Conservation (phyloP, 2,329 filamentous ascomycete genomes). For the Aspergillus calidoustus region DNA sequence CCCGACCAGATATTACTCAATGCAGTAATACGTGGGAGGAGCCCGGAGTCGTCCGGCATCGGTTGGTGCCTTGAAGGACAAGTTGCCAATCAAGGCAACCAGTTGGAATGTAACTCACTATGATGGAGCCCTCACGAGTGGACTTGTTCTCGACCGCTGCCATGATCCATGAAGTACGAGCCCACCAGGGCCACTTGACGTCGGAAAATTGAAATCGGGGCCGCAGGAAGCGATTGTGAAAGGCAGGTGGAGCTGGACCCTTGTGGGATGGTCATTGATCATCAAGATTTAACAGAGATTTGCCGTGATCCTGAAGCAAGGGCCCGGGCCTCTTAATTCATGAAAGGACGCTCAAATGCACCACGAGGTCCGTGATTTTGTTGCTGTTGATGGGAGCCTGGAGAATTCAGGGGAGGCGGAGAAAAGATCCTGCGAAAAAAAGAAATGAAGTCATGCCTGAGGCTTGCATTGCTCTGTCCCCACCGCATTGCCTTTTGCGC, state of each 20-base stretch:
- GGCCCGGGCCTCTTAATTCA: neutral
- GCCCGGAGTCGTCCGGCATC: neutral
- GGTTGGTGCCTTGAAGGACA: neutral
- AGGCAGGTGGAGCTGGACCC: slow-evolving; percentile 8
- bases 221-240: neutral
- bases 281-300: neutral
- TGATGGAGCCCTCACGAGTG: neutral
- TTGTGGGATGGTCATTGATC: neutral
- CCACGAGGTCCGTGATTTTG: neutral
- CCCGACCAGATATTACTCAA: slow-evolving; percentile 8
- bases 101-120: slow-evolving; percentile 2
- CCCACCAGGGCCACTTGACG: neutral
- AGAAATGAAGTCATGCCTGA: neutral
- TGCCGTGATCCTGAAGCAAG: neutral
- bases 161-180: neutral
- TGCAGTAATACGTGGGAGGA: slow-evolving; percentile 3
- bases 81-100: neutral
- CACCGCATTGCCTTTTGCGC: neutral
- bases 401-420: neutral
- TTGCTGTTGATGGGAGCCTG: neutral
- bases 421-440: neutral
- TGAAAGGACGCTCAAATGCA: neutral
- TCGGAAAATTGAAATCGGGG: neutral
- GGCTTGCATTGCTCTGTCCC: neutral
- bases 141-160: neutral